Evolutionary conservation across 768 basidiomycete species (phyloP).

Genomic region (Rhizopogon rudus): DNA sequence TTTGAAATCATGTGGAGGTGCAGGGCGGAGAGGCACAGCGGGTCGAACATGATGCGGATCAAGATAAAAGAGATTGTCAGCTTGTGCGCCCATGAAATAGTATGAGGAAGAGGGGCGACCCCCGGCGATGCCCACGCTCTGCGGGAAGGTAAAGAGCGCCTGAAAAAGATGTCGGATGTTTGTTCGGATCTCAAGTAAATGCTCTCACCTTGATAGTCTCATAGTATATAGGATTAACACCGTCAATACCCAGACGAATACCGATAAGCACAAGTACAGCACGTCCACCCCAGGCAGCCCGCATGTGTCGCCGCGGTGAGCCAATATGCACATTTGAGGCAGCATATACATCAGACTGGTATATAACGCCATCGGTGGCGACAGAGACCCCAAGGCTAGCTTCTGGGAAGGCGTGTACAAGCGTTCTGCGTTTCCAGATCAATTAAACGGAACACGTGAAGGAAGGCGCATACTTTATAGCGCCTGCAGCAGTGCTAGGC

Average conservation of each 20-base stretch:
- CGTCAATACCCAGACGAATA: conserved; percentile 82
- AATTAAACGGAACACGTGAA: neutral
- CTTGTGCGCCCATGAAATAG: conserved; percentile 94
- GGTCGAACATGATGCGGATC: conserved; percentile 79
- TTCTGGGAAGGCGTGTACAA: conserved; percentile 76
- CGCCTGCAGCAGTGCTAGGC: conserved; percentile 95
- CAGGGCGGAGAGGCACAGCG: conserved; percentile 63
- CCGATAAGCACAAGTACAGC: conserved; percentile 87
- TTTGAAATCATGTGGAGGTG: conserved; percentile 28
- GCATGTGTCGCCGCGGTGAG: conserved; percentile 26
- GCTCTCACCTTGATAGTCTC: conserved; percentile 68
- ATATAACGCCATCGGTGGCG: conserved; percentile 78
- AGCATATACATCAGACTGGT: conserved; percentile 79
- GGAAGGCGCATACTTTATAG: conserved; percentile 63
- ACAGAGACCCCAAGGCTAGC: conserved; percentile 78
- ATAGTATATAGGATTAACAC: conserved; percentile 94
- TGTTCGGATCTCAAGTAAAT: neutral
- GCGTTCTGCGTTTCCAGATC: conserved; percentile 42
- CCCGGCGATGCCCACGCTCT: conserved; percentile 95
- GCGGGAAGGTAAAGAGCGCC: conserved; percentile 88
- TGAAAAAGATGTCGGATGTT: conserved; percentile 24
- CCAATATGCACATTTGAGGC: conserved; percentile 47
- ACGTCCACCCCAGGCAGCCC: conserved; percentile 65
- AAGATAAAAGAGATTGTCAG: conserved; percentile 79
- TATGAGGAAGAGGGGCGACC: conserved; percentile 96